Evolutionary conservation across 306 rosid species (phyloP).

Genomic region (Inga laurina): DNA sequence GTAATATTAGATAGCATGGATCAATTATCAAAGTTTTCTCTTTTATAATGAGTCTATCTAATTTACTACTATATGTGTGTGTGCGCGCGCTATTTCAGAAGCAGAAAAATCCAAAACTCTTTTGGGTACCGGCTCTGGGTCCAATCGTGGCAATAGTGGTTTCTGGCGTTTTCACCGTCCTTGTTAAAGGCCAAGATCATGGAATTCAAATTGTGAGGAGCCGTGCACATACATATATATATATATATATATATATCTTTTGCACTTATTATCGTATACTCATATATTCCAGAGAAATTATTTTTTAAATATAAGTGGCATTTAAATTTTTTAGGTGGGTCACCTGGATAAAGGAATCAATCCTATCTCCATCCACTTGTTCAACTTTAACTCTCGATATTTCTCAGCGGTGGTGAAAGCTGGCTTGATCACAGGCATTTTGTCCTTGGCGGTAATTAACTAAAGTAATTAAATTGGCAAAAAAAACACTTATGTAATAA

Average conservation of each 20-base stretch:
- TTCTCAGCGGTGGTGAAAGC: constrained; percentile 50
- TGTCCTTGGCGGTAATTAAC: constrained; percentile 75
- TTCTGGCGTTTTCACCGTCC: constrained; percentile 59
- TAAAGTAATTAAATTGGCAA: background rate
- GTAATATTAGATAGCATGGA: background rate
- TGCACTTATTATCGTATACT: background rate
- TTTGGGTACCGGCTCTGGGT: constrained; percentile 83
- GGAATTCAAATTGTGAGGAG: constrained; percentile 71
- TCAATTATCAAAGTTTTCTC: background rate
- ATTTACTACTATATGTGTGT: no score
- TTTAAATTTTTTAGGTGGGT: constrained; percentile 61
- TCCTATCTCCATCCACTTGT: constrained; percentile 52
- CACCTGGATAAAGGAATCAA: constrained; percentile 74
- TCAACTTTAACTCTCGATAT: constrained; percentile 58
- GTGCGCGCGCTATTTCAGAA: constrained; percentile 39
- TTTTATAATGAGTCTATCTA: no score
- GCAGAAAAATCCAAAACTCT: constrained; percentile 59
- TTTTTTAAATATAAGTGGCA: background rate
- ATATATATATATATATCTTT: background rate
- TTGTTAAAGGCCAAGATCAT: constrained; percentile 53
- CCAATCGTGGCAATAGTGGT: constrained; percentile 62
- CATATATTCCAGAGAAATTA: background rate
- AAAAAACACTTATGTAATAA: background rate
- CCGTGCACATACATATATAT: no score
- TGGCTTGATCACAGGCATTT: constrained; percentile 57